Evolutionary conservation across 768 basidiomycete genomes (phyloP).

Genomic region (Phlebiopsis gigantea): DNA sequence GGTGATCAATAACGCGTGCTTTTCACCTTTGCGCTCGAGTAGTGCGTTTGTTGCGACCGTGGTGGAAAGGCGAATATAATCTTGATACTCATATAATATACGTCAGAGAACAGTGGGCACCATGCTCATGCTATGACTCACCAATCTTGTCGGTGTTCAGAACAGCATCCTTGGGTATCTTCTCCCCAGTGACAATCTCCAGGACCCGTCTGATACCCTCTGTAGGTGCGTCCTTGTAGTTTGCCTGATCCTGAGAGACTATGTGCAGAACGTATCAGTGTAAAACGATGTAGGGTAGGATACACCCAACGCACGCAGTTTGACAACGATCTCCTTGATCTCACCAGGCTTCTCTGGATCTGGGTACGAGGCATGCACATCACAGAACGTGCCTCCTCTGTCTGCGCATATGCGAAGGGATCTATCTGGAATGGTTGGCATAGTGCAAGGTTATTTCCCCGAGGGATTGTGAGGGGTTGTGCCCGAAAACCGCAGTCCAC

Average conservation of each 20-base stretch:
- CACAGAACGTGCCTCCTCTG: constrained; percentile 90
- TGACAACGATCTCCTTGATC: constrained; percentile 81
- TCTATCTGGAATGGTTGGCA: constrained; percentile 47
- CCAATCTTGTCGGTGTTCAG: constrained; percentile 81
- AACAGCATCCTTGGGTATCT: constrained; percentile 58
- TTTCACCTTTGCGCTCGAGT: constrained; percentile 90
- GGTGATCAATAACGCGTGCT: constrained; percentile 87
- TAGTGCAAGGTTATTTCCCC: not conserved
- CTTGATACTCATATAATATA: constrained; percentile 31
- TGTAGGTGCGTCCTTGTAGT: constrained; percentile 90
- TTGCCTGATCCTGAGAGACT: constrained; percentile 87
- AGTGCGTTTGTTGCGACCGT: constrained; percentile 97
- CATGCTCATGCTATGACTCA: constrained; percentile 25
- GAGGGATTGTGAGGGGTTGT: no score
- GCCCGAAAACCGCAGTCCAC: not conserved
- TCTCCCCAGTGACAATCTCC: constrained; percentile 66
- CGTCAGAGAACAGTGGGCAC: not conserved
- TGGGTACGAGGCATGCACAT: constrained; percentile 82
- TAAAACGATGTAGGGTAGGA: not conserved
- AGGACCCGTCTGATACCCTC: constrained; percentile 88
- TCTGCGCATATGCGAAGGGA: constrained; percentile 86
- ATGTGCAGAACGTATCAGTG: not conserved
- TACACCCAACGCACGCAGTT: constrained; percentile 57
- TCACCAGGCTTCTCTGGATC: constrained; percentile 56
- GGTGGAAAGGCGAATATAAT: constrained; percentile 88